Evolutionary conservation across 2,329 filamentous ascomycete genomes (phyloP), one percentile per base, ranked within the genome.

Genomic region (Amphichorda felina): DNA sequence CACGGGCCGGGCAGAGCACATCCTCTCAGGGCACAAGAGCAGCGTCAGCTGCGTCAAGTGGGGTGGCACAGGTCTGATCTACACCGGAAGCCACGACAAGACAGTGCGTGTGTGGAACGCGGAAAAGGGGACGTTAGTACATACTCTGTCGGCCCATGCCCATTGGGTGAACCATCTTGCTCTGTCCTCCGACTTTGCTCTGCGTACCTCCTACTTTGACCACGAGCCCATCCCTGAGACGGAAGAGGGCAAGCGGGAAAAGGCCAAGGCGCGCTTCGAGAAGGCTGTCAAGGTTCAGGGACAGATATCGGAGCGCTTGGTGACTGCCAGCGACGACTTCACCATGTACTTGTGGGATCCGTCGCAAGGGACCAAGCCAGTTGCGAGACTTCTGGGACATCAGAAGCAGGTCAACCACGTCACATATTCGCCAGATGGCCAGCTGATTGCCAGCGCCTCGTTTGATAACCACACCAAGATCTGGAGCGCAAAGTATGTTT

Each of bases 361-460:
- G 0, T 68, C 78, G 8, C 59, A 70, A 40, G 79, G 80, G 4
- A 83, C 69, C 7, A 95, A 96, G 55, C 88, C 89, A 1, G 66
- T 96, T 4, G 82, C 84, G n/a, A 71, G 87, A 24, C 72, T 96
- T 60, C 61, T 86, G n/a, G 91, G 91, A 2, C 91, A 98, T 51
- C 86, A 95, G 55, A 96, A 96, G 61, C 84, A 89, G 52, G 88
- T 96, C 46, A 95, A 96, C 56, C 84, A 95, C 53, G 88, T 96
- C 33, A 82, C 80, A 0, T 96, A 96, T 59, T 94, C 86, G 1
- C 87, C 89, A 0, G 88, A 96, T 50, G 89, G 87, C 24, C 69
- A 75, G 8, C 71, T 89, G 39, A 87, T 98, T 47, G 91, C 91
- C 8, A 93, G 83, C 26, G 79, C 84, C 8, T 80, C 81, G 4